Evolutionary conservation across 257 asterid species (phyloP).

Genomic region (Eustoma russellianum): DNA sequence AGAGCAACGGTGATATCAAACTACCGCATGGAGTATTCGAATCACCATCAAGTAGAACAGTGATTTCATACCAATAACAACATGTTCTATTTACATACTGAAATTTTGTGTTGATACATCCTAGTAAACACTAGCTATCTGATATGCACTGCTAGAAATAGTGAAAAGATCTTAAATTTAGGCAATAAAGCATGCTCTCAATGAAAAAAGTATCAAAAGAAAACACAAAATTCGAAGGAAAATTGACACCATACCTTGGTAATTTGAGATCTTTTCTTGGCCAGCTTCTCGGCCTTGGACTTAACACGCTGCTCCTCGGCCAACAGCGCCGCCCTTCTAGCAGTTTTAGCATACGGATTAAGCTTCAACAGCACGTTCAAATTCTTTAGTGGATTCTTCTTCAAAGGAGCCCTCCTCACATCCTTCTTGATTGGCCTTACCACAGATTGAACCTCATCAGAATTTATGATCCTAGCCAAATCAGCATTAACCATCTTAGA

Average conservation of each 20-base stretch:
- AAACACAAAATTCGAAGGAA: conserved; percentile 5
- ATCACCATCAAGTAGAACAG: too few relatives aligned
- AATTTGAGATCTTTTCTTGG: conserved; percentile 50
- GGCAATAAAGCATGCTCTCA: conserved; percentile 14
- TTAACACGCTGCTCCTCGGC: conserved; percentile 69
- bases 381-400: conserved; percentile 70
- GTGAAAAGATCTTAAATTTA: conserved; percentile 19
- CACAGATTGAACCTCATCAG: conserved; percentile 77
- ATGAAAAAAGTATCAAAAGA: not conserved
- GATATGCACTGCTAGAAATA: too few relatives aligned
- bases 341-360: conserved; percentile 72
- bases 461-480: conserved; percentile 67
- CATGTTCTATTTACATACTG: too few relatives aligned
- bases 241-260: conserved; percentile 62
- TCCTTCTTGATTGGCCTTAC: conserved; percentile 73
- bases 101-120: too few relatives aligned
- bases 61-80: too few relatives aligned
- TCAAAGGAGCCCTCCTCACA: conserved; percentile 46
- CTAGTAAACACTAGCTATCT: too few relatives aligned
- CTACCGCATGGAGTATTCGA: too few relatives aligned
- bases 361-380: conserved; percentile 57
- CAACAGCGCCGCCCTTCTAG: conserved; percentile 60
- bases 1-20: too few relatives aligned
- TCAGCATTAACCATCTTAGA: conserved; percentile 77
- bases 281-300: conserved; percentile 64